Conservation (phyloP, 225 moss, liverwort and hornwort species). For the Neckera pumila region DNA sequence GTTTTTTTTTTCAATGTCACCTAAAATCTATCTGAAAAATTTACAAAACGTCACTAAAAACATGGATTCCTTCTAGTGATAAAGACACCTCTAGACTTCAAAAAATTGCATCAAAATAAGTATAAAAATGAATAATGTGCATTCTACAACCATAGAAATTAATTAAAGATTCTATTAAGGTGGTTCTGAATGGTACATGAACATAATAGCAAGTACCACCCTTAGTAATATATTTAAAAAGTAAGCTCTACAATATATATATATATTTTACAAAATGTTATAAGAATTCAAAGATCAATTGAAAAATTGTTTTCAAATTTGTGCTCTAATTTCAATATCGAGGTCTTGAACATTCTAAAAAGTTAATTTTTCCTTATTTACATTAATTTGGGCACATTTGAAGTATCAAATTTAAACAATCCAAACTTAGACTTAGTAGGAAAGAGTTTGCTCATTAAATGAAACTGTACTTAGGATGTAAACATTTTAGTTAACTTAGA, state of each 20-base stretch:
- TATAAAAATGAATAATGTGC: not conserved
- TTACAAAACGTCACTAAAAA: too few species aligned
- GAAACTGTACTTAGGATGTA: too few species aligned
- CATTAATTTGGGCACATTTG: not conserved
- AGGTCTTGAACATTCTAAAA: not conserved
- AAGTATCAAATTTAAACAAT: not conserved
- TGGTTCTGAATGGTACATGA: not conserved
- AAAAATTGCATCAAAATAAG: not conserved
- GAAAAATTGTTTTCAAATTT: too few species aligned
- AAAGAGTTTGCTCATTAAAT: not conserved
- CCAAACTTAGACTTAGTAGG: not conserved
- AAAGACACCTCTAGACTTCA: accelerated
- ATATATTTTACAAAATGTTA: not conserved
- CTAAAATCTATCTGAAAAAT: too few species aligned
- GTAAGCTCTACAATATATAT: not conserved
- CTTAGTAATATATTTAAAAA: not conserved
- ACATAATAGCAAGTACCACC: not conserved
- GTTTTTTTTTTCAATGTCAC: too few species aligned
- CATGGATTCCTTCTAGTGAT: too few species aligned
- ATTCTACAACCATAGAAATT: not conserved
- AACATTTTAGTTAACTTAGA: not conserved
- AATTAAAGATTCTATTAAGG: not conserved
- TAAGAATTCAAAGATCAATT: not conserved
- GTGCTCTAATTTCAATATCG: not conserved
- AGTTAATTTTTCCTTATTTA: not conserved